phyloP scores from a whole-genome alignment of 2,329 filamentous ascomycete species.

The Monilinia aucupariae region DNA sequence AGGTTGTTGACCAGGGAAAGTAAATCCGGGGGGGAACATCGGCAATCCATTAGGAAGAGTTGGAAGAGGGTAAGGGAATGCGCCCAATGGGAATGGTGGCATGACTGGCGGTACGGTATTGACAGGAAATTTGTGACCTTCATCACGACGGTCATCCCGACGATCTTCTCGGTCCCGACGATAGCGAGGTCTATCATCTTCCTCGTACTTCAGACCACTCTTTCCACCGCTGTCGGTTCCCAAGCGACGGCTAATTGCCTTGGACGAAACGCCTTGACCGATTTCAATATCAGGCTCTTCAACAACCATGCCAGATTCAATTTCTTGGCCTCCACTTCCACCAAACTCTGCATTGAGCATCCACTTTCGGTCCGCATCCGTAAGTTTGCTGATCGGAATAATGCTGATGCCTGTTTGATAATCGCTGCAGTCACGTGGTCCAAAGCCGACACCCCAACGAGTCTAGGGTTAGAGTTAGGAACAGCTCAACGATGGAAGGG shows the following conservation, averaged over 20 bases:
- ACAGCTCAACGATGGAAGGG: neutral
- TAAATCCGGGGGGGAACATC: conserved; percentile 45
- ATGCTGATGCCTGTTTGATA: conserved; percentile 88
- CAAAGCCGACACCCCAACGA: conserved; percentile 95
- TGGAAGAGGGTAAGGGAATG: conserved; percentile 39
- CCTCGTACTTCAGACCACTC: conserved; percentile 54
- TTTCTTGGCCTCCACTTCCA: conserved; percentile 76
- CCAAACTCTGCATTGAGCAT: conserved; percentile 90
- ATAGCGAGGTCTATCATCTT: conserved; percentile 29
- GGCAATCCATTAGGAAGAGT: conserved; percentile 47
- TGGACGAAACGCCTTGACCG: conserved; percentile 92
- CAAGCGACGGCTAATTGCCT: conserved; percentile 69
- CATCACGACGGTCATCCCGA: conserved; percentile 19
- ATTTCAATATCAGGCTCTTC: conserved; percentile 99
- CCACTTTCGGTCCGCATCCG: conserved; percentile 96
- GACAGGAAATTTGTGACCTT: conserved; percentile 21
- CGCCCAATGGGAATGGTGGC: conserved; percentile 20
- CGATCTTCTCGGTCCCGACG: conserved; percentile 22
- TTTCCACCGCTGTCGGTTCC: conserved; percentile 62
- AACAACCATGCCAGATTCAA: conserved; percentile 79
- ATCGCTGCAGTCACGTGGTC: conserved; percentile 93
- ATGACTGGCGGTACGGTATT: conserved; percentile 28
- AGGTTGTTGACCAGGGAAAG: conserved; percentile 29
- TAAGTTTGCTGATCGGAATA: conserved; percentile 87
- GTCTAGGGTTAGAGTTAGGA: conserved; percentile 50